Base-by-base conservation (phyloP, 495 filamentous ascomycete species). In the Astrothelium macrocarpum region DNA sequence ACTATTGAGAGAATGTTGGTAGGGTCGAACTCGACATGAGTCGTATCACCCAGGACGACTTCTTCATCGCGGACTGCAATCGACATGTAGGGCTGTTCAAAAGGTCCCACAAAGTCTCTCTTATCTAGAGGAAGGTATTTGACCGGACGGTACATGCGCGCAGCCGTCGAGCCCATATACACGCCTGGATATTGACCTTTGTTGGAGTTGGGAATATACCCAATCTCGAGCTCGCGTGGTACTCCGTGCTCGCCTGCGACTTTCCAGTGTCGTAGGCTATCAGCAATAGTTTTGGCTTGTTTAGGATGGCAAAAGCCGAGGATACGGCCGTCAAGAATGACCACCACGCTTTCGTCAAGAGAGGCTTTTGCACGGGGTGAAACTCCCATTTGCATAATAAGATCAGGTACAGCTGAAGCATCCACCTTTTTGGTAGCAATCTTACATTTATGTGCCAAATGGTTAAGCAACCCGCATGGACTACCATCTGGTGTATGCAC, bases 71-170 rank as follows among this genome's bases (percentile, higher is more conserved):
- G 84, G 69, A 90, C 92, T 53, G 94, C 93, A 73, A 97, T 94
- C 62, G 93, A 91, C 94, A 98, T 96, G 76, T 93, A 96, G 0
- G 94, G 94, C 78, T 98, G 94, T 74, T 98, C 94, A 68, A 94
- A 89, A 0, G 94, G 88, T 25, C 94, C 94, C 32, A 97, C 87
- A 59, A 83, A 90, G 76, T 98, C 94, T 65, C 87, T 79, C 72
- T 88, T 88, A 34, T 88, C 88, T 14, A 94, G 78, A 1, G 91
- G 85, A 32, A 98, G 82, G 72, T 97, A 95, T 72, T 92, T 96
- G 68, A 95, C 91, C 1, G 91, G 91, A 58, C 94, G 82, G 56
- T 90, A 84, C 90, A 98, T 94, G 65, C 94, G 81, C 26, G 94
- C 82, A 11, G 90, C 76, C 53, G 88, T 81, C 0, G 92, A 92